phyloP scores from a whole-genome alignment of 2,329 filamentous ascomycete genomes.

The Ophiostoma piceae region DNA sequence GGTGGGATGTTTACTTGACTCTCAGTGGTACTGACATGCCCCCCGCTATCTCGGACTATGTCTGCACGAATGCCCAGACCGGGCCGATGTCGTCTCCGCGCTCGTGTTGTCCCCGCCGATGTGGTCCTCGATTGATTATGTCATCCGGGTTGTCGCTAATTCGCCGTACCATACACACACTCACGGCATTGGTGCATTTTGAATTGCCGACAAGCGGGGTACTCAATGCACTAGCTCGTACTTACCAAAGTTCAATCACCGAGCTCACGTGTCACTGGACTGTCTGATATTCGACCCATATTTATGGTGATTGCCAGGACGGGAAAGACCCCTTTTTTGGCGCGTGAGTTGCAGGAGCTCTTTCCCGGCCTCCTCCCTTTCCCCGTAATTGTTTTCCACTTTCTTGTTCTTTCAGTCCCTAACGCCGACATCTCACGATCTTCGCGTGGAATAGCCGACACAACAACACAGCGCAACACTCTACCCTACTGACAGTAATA shows the following conservation, averaged over 20 bases:
- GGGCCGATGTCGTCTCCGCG: background rate
- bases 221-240: background rate
- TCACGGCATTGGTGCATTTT: background rate
- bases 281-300: background rate
- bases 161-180: background rate
- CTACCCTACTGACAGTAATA: background rate
- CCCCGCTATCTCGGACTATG: background rate
- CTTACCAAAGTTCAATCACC: background rate
- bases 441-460: background rate
- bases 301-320: background rate
- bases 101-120: background rate
- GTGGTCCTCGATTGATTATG: background rate
- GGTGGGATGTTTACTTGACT: background rate
- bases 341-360: background rate
- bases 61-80: background rate
- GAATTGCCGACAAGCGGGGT: slow-evolving; percentile 10
- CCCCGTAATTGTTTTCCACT: background rate
- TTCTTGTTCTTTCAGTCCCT: background rate
- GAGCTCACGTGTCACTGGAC: background rate
- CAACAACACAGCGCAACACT: background rate
- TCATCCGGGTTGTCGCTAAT: background rate
- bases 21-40: background rate
- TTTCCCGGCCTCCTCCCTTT: slow-evolving; percentile 1
- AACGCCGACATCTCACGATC: background rate
- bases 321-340: background rate